A percentile compares a stretch with the other conserved stretches of the same genome.
Evolutionary conservation across 2,329 filamentous ascomycete species (phyloP).

Genomic region (Arthrobotrys sphaeroides): DNA sequence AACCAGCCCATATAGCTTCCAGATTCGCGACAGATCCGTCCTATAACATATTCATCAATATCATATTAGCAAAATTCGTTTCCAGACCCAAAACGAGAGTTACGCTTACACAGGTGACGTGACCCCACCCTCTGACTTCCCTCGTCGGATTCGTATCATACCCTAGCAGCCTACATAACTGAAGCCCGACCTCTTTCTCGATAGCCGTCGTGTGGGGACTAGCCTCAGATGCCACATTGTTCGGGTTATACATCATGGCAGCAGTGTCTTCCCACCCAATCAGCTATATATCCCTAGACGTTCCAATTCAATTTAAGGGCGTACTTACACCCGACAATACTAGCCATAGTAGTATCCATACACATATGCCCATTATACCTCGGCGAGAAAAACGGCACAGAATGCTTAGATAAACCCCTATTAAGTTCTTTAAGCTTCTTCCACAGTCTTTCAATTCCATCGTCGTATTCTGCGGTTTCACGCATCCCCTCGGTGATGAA

Average conservation of each 20-base stretch:
- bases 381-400: conserved; percentile 65
- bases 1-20: conserved; percentile 63
- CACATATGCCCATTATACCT: conserved; percentile 65
- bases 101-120: conserved; percentile 58
- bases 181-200: conserved; percentile 64
- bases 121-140: conserved; percentile 62
- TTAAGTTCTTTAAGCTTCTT: conserved; percentile 62
- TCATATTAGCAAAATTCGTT: neutral
- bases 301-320: too few relatives aligned
- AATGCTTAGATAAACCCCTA: too few relatives aligned
- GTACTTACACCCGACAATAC: conserved; percentile 35
- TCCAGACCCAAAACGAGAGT: neutral
- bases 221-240: conserved; percentile 65
- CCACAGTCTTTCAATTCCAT: too few relatives aligned
- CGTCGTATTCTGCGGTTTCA: conserved; percentile 58
- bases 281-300: too few relatives aligned
- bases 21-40: conserved; percentile 63
- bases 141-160: conserved; percentile 60
- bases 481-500: conserved; percentile 62
- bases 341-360: conserved; percentile 55
- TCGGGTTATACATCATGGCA: conserved; percentile 66
- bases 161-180: conserved; percentile 64
- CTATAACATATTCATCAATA: conserved; percentile 62
- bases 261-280: conserved; percentile 60
- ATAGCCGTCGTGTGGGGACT: conserved; percentile 64